These are phyloP conservation scores for Saccharomyces uvarum DNA, from an alignment of 1,139 yeast species.

Conservation along the genomic window DNA sequence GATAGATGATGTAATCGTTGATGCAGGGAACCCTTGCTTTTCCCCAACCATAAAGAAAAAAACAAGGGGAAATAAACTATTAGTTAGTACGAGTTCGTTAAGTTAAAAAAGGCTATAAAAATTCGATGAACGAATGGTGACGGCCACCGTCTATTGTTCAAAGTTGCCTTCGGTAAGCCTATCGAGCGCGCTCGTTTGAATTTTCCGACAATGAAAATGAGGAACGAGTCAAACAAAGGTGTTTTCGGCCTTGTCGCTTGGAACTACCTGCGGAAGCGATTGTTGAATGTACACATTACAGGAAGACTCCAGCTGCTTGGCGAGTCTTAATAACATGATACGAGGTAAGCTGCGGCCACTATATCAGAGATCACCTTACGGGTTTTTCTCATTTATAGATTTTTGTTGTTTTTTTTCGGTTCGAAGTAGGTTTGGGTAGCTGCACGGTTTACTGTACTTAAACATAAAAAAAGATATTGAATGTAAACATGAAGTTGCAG, in stretches of 20 bases:
- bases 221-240: background rate
- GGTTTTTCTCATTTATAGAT: background rate
- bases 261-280: background rate
- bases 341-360: background rate
- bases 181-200: background rate
- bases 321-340: background rate
- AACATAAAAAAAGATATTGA: background rate
- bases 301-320: background rate
- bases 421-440: background rate
- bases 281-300: background rate
- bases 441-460: background rate
- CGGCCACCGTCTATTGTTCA: background rate
- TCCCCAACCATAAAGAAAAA: background rate
- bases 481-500: background rate
- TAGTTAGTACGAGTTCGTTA: constrained; percentile 1
- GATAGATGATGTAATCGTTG: background rate
- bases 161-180: background rate
- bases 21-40: background rate
- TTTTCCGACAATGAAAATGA: background rate
- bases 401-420: background rate
- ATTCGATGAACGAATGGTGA: background rate
- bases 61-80: constrained; percentile 1
- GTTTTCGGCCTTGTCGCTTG: background rate
- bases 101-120: constrained; percentile 1
- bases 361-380: background rate